Percentiles rank a stretch among this genome's conserved stretches.
Conservation (phyloP, 257 asterid species). For the Petunia secreta region DNA sequence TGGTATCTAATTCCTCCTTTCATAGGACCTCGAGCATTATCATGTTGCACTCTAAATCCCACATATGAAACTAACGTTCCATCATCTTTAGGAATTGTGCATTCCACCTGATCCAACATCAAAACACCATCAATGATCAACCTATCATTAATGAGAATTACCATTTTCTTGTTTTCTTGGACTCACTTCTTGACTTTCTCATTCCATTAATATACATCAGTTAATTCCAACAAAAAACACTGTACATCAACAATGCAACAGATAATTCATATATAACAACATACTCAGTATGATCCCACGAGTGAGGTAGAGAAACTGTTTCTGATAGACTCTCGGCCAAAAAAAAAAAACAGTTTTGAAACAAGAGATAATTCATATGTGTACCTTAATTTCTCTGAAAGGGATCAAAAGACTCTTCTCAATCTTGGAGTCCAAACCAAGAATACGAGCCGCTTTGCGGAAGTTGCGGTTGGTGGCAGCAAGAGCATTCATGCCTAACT, state of each 20-base stretch:
- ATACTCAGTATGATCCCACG: too few relatives aligned
- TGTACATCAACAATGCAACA: too few relatives aligned
- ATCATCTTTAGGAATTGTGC: slow-evolving; percentile 90
- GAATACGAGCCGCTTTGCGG: slow-evolving; percentile 87
- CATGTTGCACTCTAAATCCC: slow-evolving; percentile 94
- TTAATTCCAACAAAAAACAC: too few relatives aligned
- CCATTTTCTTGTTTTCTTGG: too few relatives aligned
- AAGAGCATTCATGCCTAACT: slow-evolving; percentile 71
- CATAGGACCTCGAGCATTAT: slow-evolving; percentile 96
- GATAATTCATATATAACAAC: too few relatives aligned
- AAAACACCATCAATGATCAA: neutral
- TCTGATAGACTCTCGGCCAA: too few relatives aligned
- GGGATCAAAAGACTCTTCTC: slow-evolving; percentile 92
- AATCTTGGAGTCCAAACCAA: slow-evolving; percentile 75
- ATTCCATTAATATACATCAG: too few relatives aligned
- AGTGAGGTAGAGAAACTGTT: too few relatives aligned
- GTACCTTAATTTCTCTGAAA: slow-evolving; percentile 89
- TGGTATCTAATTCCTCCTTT: slow-evolving; percentile 99
- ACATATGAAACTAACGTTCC: slow-evolving; percentile 79
- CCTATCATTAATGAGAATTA: neutral
- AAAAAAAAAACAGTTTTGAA: too few relatives aligned
- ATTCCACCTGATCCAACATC: slow-evolving; percentile 72
- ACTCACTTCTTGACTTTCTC: too few relatives aligned
- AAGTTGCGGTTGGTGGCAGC: slow-evolving; percentile 95
- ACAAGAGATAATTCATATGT: too few relatives aligned